Conservation (phyloP, 352 stramenopile species). For the Pythium periplocum region DNA sequence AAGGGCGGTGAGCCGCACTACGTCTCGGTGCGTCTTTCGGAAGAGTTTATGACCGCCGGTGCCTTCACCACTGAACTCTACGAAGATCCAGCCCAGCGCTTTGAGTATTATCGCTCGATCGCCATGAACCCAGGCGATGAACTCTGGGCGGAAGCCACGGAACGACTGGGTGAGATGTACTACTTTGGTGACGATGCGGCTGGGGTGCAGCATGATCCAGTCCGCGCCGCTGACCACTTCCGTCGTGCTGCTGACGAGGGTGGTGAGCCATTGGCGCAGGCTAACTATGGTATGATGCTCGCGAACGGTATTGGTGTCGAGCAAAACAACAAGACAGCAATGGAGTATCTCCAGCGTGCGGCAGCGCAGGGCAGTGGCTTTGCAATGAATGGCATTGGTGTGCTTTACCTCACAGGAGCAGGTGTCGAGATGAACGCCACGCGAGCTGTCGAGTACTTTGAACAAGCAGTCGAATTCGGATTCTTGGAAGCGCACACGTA, state of each 20-base stretch:
- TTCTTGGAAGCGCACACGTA: conserved; percentile 68
- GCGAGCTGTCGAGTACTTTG: conserved; percentile 48
- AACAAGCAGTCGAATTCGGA: conserved; percentile 47
- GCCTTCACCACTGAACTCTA: conserved; percentile 23
- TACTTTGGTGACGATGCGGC: conserved; percentile 66
- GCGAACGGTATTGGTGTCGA: conserved; percentile 54
- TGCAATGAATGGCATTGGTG: conserved; percentile 58
- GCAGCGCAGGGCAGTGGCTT: conserved; percentile 52
- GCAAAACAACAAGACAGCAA: conserved; percentile 47
- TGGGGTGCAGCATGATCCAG: conserved; percentile 42
- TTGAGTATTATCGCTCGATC: conserved; percentile 62
- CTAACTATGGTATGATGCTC: conserved; percentile 71
- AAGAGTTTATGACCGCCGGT: conserved; percentile 26
- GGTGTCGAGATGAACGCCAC: conserved; percentile 61
- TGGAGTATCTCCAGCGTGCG: conserved; percentile 55
- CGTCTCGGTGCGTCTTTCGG: conserved; percentile 44
- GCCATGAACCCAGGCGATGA: conserved; percentile 57
- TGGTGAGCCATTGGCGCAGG: conserved; percentile 55
- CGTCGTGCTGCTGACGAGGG: conserved; percentile 48
- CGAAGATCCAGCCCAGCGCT: conserved; percentile 39
- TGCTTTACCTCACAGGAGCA: conserved; percentile 50
- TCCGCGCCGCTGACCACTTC: conserved; percentile 50
- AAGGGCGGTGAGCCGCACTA: conserved; percentile 36
- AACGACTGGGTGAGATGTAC: conserved; percentile 63
- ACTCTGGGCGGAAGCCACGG: conserved; percentile 47